Base-by-base conservation (phyloP, 768 basidiomycete genomes). In the Leucocoprinus sp. region DNA sequence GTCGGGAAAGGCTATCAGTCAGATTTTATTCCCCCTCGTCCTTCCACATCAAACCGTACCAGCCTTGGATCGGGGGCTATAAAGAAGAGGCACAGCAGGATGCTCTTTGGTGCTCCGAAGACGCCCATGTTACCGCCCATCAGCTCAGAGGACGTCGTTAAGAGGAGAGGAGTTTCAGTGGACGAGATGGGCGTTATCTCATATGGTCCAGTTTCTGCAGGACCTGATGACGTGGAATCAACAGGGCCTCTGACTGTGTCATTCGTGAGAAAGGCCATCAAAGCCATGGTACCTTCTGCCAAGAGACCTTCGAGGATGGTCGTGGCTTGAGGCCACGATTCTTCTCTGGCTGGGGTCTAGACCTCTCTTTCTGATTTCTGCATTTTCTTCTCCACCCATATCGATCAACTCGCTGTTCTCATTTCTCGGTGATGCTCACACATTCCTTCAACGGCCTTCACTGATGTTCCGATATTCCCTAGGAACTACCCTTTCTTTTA, bases 1-100 rank as follows among this genome's bases (percentile, higher is more conserved):
- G 64, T 84, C 6, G 88, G 88, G 3, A 80, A 77, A 55, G 87
- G 88, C 5, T 89, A 90, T 54, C 84, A 90, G 60, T 88, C 84
- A 2, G 76, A 85, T 42, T 75, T 74, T 51, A 44, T 63, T 42
- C 72, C 67, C 18, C 69, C 76, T 0, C 45, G 54, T 2, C 56
- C 71, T 31, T 60, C 60, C 4, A 67, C 69, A 49, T 61, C 59
- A 29, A 52, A 62, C 12, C 54, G 46, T 12, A 38, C 55, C 2
- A 54, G 56, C 48, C 50, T 59, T 21, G 45, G 36, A 48, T 26
- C 43, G 21, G 33, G 42, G n/a, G 27, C 22, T 33, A 50, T 55
- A 43, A 27, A 56, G 24, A 59, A 60, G 50, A 54, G 68, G 48
- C 63, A 69, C 29, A 65, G 64, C 54, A 64, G 64, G 23, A 63